Conservation (phyloP, 345 rosid genomes). For the Populus euphratica region DNA sequence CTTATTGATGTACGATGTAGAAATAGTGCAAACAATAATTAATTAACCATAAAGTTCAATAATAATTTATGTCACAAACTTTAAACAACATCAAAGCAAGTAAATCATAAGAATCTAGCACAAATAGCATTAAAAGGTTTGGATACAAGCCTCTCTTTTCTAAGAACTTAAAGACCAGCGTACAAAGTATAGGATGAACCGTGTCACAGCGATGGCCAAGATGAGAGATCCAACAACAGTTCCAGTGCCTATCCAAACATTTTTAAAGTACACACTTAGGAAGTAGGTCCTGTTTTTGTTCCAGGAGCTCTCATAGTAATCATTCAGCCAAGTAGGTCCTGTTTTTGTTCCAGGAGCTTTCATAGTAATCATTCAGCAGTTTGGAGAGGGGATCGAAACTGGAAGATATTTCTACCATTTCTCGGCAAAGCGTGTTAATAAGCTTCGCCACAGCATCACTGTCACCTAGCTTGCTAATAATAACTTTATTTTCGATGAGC, state of each 20-base stretch:
- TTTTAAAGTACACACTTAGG: not conserved
- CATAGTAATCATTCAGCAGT: not conserved
- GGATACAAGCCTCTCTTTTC: too few species aligned
- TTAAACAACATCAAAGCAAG: too few species aligned
- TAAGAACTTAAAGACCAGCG: too few species aligned
- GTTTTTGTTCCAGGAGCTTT: not conserved
- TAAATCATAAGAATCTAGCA: too few species aligned
- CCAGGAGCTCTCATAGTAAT: not conserved
- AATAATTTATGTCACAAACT: too few species aligned
- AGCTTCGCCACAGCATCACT: not conserved
- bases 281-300: not conserved
- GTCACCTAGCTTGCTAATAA: not conserved
- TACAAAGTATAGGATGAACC: not conserved
- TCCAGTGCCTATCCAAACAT: conserved; percentile 1
- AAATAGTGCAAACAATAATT: too few species aligned
- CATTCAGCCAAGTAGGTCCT: not conserved
- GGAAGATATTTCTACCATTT: not conserved
- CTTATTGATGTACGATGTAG: too few species aligned
- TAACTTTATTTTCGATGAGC: not conserved
- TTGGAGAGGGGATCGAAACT: not conserved
- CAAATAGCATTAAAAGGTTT: too few species aligned
- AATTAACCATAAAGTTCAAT: too few species aligned
- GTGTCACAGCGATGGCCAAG: not conserved
- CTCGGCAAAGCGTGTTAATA: not conserved
- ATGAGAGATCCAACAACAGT: not conserved